Base-by-base conservation (phyloP, 2,329 filamentous ascomycete genomes). In the Colletotrichum sp. region DNA sequence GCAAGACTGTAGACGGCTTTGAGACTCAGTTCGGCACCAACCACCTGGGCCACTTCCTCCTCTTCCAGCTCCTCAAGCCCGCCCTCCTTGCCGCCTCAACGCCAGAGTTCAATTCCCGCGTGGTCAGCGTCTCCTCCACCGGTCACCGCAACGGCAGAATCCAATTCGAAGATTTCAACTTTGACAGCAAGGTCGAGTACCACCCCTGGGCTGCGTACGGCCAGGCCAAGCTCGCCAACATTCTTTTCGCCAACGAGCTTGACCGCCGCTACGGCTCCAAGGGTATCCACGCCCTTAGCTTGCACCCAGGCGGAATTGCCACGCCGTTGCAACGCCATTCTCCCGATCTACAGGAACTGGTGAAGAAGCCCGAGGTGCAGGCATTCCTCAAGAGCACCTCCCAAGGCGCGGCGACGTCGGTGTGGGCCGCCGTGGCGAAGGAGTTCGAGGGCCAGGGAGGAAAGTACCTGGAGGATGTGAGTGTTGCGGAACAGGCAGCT, bases 21-120 rank as follows among this genome's bases (percentile, higher is more conserved):
- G 81, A 82, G 78, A 79, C 80, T 0, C 89, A 91, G 72, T 88
- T 92, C 74, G 89, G 85, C 38, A 87, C 85, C 8, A 91, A 91
- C 79, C 86, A 92, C 78, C 81, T 92, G 3, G 85, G 82, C 10
- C 88, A 91, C 77, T 92, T 91, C 82, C 84, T 91, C 0, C 84
- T 92, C 16, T 76, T 72, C 28, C 68, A 77, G 6, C 76, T 77
- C 26, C 55, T 77, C 12, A 77, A 76, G 32, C 69, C 76, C 18
- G 57, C 69, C 15, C 74, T 77, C 3, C 70, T 77, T n/a, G 76
- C 74, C 30, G 66, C 76, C 38, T 67, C 74, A 2, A 77, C 75
- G 6, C 58, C 71, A 13, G 58, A 58, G 1, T 74, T 74, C 57
- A 79, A 84, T 7, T 89, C 86, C 1, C 85, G 90, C 3, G 86